phyloP scores from a whole-genome alignment of 2,329 filamentous ascomycete species.

The Apiospora saccharicola region DNA sequence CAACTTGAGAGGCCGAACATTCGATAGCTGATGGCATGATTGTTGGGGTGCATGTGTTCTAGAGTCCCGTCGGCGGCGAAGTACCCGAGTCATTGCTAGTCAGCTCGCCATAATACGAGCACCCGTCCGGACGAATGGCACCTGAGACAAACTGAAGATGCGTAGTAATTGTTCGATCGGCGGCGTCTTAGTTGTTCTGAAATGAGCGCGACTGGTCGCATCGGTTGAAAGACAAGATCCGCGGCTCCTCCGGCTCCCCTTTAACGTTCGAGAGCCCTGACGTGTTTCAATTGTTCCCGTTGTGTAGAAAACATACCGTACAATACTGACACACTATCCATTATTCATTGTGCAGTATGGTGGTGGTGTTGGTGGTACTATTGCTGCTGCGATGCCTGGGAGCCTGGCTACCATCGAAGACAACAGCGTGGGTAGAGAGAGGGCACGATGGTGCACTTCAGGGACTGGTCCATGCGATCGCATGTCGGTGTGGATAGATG shows the following conservation, averaged over 20 bases:
- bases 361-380: neutral
- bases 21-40: neutral
- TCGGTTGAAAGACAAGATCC: neutral
- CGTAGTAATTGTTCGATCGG: neutral
- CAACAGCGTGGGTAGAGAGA: neutral
- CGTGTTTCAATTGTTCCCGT: constrained; percentile 13
- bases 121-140: neutral
- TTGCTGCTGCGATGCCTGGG: neutral
- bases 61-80: neutral
- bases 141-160: neutral
- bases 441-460: neutral
- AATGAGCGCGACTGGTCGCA: constrained; percentile 1
- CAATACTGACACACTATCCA: neutral
- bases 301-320: neutral
- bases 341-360: neutral
- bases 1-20: neutral
- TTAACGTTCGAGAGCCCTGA: neutral
- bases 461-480: constrained; percentile 6
- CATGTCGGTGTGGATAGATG: neutral
- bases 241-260: neutral
- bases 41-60: neutral
- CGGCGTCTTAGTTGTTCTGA: neutral
- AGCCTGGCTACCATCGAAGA: neutral
- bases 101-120: neutral
- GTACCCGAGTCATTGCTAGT: neutral